A percentile compares a stretch with the other conserved stretches of the same genome.
Evolutionary conservation across 306 rosid genomes (phyloP).

Genomic region (Pachyrhizus erosus): DNA sequence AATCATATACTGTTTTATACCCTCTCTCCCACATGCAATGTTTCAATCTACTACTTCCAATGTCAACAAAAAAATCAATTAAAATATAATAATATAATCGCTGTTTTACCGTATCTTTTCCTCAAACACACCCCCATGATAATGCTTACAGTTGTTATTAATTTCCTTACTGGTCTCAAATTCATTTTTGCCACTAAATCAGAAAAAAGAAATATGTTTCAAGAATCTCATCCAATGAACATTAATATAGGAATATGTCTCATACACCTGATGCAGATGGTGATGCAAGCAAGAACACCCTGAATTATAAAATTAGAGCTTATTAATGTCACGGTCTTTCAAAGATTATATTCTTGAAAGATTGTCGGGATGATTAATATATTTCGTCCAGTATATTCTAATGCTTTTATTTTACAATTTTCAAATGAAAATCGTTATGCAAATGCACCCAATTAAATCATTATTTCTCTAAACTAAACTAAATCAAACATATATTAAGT

Average conservation of each 20-base stretch:
- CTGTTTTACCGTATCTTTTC: slow-evolving; percentile 39
- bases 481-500: no score
- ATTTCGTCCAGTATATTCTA: slow-evolving; percentile 2
- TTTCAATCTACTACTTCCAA: slow-evolving; percentile 48
- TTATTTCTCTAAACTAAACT: no score
- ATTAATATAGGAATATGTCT: slow-evolving; percentile 44
- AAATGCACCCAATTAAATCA: no score
- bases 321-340: slow-evolving; percentile 44
- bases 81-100: slow-evolving; percentile 28
- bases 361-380: slow-evolving; percentile 44
- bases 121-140: slow-evolving; percentile 55
- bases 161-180: slow-evolving; percentile 41
- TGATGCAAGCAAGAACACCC: slow-evolving; percentile 32
- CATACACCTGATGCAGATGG: slow-evolving; percentile 45
- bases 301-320: slow-evolving; percentile 45
- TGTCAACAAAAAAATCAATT: slow-evolving; percentile 38
- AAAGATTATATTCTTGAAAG: slow-evolving; percentile 50
- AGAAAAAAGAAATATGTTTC: slow-evolving; percentile 22
- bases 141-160: slow-evolving; percentile 49
- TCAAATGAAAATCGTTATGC: no score
- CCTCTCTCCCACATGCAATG: slow-evolving; percentile 65
- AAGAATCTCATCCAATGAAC: slow-evolving; percentile 26
- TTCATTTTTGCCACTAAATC: slow-evolving; percentile 44
- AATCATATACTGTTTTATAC: slow-evolving; percentile 36
- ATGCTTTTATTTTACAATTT: background rate